Evolutionary conservation across 345 rosid species (phyloP).

Genomic region (sweet orange (Citrus sinensis)): DVS_A1.0 CM039163.1:9681501-9682000

Average conservation of each 20-base stretch:
- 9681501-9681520: constrained; percentile 1
- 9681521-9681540: constrained; percentile 5
- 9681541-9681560: constrained; percentile 6
- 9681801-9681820: background rate
- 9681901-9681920: no score
- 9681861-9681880: background rate
- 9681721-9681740: constrained; percentile 64
- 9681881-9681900: background rate
- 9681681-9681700: constrained; percentile 76
- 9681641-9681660: constrained; percentile 54
- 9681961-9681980: background rate
- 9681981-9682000: background rate
- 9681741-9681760: constrained; percentile 1
- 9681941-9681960: background rate
- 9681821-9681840: background rate
- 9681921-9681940: background rate
- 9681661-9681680: constrained; percentile 73
- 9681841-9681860: background rate
- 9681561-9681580: background rate
- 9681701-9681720: constrained; percentile 61
- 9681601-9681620: constrained; percentile 24
- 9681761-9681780: background rate
- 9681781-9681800: background rate
- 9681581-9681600: background rate
- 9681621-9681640: constrained; percentile 64